phyloP scores from a whole-genome alignment of 805 yeast species.

The Saturnispora halmiae region DNA sequence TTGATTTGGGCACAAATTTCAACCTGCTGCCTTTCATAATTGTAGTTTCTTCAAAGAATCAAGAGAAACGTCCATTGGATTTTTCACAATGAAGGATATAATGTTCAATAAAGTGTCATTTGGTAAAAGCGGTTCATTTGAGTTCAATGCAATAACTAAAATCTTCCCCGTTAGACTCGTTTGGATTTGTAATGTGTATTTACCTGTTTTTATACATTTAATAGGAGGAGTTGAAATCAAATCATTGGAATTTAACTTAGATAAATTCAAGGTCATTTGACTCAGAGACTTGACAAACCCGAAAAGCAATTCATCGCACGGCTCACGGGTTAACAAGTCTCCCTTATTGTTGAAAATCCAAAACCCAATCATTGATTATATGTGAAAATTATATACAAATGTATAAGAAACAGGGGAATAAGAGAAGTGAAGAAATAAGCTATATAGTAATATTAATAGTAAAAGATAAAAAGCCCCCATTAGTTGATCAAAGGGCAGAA shows the following conservation, averaged over 20 bases:
- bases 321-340: background rate
- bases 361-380: constrained; percentile 3
- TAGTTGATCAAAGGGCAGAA: no score
- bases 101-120: constrained; percentile 3
- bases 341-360: constrained; percentile 7
- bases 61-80: constrained; percentile 9
- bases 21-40: constrained; percentile 5
- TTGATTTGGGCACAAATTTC: constrained; percentile 3
- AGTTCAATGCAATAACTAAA: constrained; percentile 1
- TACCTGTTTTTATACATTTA: constrained; percentile 4
- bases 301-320: constrained; percentile 7
- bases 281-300: constrained; percentile 7
- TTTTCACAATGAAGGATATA: constrained; percentile 3
- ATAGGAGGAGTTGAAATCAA: constrained; percentile 1
- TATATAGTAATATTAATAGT: background rate
- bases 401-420: no score
- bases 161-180: constrained; percentile 5
- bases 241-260: background rate
- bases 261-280: background rate
- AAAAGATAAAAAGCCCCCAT: background rate
- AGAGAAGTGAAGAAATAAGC: background rate
- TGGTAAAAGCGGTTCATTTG: background rate
- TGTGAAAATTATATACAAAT: background rate
- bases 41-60: constrained; percentile 3
- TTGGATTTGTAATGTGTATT: constrained; percentile 9